Percentiles rank a stretch among this genome's conserved stretches.
These are phyloP conservation scores for Cladosporium cucumerinum DNA, from an alignment of 2,329 filamentous ascomycete genomes.

Conservation along the genomic window DNA sequence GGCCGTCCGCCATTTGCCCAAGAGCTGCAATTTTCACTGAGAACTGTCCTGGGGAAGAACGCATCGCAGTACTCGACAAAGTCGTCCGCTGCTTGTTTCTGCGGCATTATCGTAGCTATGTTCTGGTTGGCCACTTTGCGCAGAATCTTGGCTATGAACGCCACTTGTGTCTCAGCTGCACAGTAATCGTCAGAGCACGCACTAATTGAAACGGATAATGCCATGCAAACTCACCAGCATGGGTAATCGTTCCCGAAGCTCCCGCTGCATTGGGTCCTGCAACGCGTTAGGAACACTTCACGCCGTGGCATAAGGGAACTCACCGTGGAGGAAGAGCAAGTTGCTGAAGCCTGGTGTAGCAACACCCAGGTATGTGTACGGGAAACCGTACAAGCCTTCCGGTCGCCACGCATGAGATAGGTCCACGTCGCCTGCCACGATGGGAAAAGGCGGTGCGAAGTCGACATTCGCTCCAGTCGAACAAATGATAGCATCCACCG, in stretches of 20 bases:
- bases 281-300: neutral
- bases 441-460: constrained; percentile 34
- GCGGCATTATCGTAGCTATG: constrained; percentile 60
- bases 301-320: neutral
- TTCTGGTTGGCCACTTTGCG: constrained; percentile 65
- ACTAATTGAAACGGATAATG: neutral
- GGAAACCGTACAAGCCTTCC: constrained; percentile 36
- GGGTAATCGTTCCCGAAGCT: constrained; percentile 61
- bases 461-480: constrained; percentile 41
- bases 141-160: constrained; percentile 63
- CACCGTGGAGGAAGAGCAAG: constrained; percentile 24
- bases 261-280: constrained; percentile 53
- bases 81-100: constrained; percentile 52
- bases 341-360: constrained; percentile 27
- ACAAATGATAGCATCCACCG: constrained; percentile 44
- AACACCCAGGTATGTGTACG: constrained; percentile 28
- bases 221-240: constrained; percentile 20
- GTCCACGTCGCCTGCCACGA: constrained; percentile 26
- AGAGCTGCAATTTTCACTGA: constrained; percentile 61
- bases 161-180: constrained; percentile 60
- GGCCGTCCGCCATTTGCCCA: constrained; percentile 65
- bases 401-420: constrained; percentile 29
- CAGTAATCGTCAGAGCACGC: neutral
- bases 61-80: constrained; percentile 35
- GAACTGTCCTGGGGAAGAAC: constrained; percentile 51